Conservation (phyloP, 805 yeast species). For the Lachancea dasiensis region DNA sequence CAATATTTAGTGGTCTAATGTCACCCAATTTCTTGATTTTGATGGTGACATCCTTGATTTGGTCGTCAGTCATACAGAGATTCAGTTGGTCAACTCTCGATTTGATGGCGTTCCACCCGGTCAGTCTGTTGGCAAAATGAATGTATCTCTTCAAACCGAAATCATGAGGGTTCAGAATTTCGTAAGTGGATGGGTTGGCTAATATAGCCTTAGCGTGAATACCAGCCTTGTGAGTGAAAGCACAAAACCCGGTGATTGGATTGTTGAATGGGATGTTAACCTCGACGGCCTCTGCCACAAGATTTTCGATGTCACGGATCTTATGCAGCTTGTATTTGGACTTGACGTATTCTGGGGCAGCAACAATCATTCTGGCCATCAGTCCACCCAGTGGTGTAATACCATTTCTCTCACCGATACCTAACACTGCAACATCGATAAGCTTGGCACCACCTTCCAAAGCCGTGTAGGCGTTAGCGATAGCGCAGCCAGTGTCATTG, state of each 20-base stretch:
- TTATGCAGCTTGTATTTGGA: constrained; percentile 93
- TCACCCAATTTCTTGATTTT: constrained; percentile 94
- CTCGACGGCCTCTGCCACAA: constrained; percentile 96
- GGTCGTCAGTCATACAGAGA: constrained; percentile 81
- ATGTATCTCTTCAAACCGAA: constrained; percentile 94
- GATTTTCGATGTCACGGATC: constrained; percentile 89
- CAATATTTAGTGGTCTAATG: constrained; percentile 87
- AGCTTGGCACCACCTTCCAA: constrained; percentile 95
- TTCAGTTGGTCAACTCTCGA: constrained; percentile 96
- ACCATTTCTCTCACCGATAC: constrained; percentile 99
- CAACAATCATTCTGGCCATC: constrained; percentile 99
- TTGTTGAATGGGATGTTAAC: constrained; percentile 97
- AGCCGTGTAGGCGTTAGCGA: constrained; percentile 97
- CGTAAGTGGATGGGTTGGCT: constrained; percentile 98
- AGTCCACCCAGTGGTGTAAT: constrained; percentile 96
- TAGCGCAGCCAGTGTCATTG: constrained; percentile 98
- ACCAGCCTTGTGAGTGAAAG: constrained; percentile 99
- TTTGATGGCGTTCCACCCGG: constrained; percentile 99
- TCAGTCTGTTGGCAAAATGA: constrained; percentile 95
- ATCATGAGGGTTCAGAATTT: constrained; percentile 89
- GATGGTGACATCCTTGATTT: constrained; percentile 88
- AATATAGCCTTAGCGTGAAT: constrained; percentile 97
- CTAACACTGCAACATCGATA: constrained; percentile 91
- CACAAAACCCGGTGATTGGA: constrained; percentile 99
- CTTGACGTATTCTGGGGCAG: constrained; percentile 92